Evolutionary conservation across 768 basidiomycete species (phyloP), one percentile per base, ranked within the genome.

Genomic region (Rhizopogon rudus): DNA sequence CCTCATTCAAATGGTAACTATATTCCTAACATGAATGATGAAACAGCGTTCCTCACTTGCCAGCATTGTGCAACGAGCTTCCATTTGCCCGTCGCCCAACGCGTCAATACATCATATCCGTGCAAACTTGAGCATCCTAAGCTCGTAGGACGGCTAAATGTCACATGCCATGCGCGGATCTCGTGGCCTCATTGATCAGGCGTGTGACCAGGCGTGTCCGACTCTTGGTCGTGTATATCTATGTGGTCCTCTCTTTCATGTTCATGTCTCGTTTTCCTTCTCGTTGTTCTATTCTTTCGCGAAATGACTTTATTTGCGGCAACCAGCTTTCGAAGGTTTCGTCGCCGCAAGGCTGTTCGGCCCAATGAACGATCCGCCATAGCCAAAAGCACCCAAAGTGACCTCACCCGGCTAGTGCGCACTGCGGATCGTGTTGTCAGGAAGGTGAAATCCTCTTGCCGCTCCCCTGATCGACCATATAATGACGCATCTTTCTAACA

Each of bases 361-460:
- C 57, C 77, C 81, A 35, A 77, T 78, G 6, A 75, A 37, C 33
- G 53, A 37, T 55, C 59, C 12, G 17, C 53, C 13, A 39, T 55
- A 8, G 53, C 81, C 53, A 83, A 83, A 67, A 71, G 77, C 22
- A 87, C 88, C 77, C 75, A 80, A 55, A 81, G 79, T 67, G 89
- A 91, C 69, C 77, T 93, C 55, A 80, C 81, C 66, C 71, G 75
- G 55, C 82, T 93, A 63, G 81, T 88, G 55, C 73, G 75, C 49
- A 79, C 79, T n/a, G 68, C 80, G 50, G 83, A 88, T 65, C 71
- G 79, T 37, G 63, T 64, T 28, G 71, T 75, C 52, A 81, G 80
- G 67, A 87, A 86, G 79, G 89, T 86, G 39, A 33, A 37, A 37
- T 35, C 33, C 33, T n/a, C 33, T 37, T 53, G 53, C 46, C 28